Percentiles rank a stretch among this genome's conserved stretches.
Conservation (phyloP, 75 land plant genomes). For the Pinus albicaulis region DNA sequence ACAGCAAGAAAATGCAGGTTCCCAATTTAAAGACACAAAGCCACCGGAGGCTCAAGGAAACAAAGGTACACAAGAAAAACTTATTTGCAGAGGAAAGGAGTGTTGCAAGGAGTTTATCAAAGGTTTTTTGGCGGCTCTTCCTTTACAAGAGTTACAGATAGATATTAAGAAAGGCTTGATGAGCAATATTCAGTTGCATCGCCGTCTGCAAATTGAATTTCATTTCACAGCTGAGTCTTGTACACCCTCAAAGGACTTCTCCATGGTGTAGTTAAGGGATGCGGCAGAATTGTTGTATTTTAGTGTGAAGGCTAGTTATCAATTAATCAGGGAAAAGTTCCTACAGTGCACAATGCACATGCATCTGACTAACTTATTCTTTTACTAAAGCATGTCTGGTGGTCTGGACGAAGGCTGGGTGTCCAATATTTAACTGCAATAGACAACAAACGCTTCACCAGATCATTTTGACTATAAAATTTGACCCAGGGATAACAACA, state of each 20-base stretch:
- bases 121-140: conserved; percentile 85
- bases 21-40: background rate
- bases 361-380: conserved; percentile 5
- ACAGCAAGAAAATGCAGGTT: background rate
- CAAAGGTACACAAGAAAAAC: conserved; percentile 16
- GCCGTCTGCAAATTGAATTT: conserved; percentile 88
- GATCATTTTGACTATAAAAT: background rate
- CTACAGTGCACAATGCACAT: background rate
- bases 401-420: background rate
- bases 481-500: conserved; percentile 4
- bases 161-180: conserved; percentile 79
- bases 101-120: conserved; percentile 85
- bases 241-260: background rate
- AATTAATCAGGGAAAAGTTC: background rate
- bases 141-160: conserved; percentile 72
- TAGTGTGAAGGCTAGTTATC: background rate
- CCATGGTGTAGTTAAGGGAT: conserved; percentile 4
- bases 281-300: background rate
- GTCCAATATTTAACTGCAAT: conserved; percentile 5
- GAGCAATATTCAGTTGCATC: conserved; percentile 60
- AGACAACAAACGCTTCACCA: background rate
- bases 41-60: conserved; percentile 7
- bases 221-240: conserved; percentile 43
- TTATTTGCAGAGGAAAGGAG: conserved; percentile 40
- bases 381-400: background rate